Conservation (phyloP, 306 rosid species). For the Arachis stenosperma region DNA sequence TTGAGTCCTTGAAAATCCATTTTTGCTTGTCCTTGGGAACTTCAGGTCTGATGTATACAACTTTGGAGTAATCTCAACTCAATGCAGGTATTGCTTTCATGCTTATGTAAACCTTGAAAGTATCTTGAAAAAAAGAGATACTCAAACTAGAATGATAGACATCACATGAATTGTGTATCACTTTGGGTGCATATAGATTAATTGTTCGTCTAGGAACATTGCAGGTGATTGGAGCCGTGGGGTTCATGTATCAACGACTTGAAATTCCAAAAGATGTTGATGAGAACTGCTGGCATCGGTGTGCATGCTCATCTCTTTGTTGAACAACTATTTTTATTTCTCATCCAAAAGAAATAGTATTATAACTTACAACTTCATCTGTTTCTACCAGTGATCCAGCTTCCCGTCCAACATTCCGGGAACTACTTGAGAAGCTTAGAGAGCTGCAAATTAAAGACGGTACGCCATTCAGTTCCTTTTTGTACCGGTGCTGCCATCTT, state of each 20-base stretch:
- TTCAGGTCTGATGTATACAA: slow-evolving; percentile 94
- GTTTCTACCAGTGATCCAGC: slow-evolving; percentile 73
- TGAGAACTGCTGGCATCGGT: too few relatives aligned
- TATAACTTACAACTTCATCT: slow-evolving; percentile 35
- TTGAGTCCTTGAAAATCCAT: slow-evolving; percentile 24
- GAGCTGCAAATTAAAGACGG: slow-evolving; percentile 58
- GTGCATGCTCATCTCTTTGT: slow-evolving; percentile 31
- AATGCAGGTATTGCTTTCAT: slow-evolving; percentile 85
- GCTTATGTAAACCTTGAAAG: slow-evolving; percentile 27
- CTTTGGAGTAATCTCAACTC: slow-evolving; percentile 95
- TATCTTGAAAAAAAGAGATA: background rate
- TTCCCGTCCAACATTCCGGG: slow-evolving; percentile 80
- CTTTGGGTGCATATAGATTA: slow-evolving; percentile 50
- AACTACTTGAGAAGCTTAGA: slow-evolving; percentile 70
- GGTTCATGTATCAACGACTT: slow-evolving; percentile 62
- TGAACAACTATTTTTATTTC: slow-evolving; percentile 6
- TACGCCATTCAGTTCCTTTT: too few relatives aligned
- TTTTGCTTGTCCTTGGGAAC: slow-evolving; percentile 38
- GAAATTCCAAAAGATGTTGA: too few relatives aligned
- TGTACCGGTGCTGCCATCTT: too few relatives aligned
- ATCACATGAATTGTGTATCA: slow-evolving; percentile 9
- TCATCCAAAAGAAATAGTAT: slow-evolving; percentile 17
- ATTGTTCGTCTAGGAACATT: slow-evolving; percentile 49
- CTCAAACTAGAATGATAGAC: slow-evolving; percentile 4
- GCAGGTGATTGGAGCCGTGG: slow-evolving; percentile 99